phyloP scores from a whole-genome alignment of 139 green algal genomes.

The Tetradesmus obliquus region DNA sequence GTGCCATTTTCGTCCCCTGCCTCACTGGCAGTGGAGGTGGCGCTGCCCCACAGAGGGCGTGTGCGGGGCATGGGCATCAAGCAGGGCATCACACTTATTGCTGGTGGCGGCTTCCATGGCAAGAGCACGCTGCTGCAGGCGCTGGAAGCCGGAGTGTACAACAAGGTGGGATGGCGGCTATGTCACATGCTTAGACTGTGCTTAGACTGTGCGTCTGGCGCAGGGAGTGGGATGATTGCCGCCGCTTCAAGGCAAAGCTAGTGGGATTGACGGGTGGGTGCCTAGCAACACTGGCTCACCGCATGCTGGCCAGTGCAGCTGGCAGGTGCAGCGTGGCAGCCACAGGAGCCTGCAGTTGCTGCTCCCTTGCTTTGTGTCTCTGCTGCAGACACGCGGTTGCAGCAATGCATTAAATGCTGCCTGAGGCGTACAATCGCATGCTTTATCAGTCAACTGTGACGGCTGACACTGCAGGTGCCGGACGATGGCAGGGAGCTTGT shows the following conservation, averaged over 20 bases:
- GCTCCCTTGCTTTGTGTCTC: neutral
- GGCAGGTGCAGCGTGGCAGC: neutral
- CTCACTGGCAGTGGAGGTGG: conserved; percentile 56
- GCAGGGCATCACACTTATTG: conserved; percentile 78
- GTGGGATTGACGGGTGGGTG: neutral
- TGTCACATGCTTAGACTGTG: conserved; percentile 63
- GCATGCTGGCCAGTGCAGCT: neutral
- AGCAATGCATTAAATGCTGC: no score
- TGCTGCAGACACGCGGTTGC: neutral
- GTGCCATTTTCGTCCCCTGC: conserved; percentile 47
- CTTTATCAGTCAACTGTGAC: no score
- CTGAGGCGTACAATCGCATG: no score
- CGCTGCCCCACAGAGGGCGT: conserved; percentile 55
- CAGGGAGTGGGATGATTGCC: neutral
- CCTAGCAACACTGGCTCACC: neutral
- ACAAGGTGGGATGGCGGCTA: conserved; percentile 65
- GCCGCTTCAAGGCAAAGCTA: neutral
- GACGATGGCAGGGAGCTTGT: conserved; percentile 81
- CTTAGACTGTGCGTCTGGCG: conserved; percentile 50
- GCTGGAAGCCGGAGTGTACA: conserved; percentile 77
- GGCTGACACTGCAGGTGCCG: conserved; percentile 57
- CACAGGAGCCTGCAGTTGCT: neutral
- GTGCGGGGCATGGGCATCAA: conserved; percentile 74
- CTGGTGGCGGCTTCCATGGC: conserved; percentile 80
- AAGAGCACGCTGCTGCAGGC: conserved; percentile 81